Base-by-base conservation (phyloP, 805 yeast species). In the Hemisphaericaspora nanyangensis region DNA sequence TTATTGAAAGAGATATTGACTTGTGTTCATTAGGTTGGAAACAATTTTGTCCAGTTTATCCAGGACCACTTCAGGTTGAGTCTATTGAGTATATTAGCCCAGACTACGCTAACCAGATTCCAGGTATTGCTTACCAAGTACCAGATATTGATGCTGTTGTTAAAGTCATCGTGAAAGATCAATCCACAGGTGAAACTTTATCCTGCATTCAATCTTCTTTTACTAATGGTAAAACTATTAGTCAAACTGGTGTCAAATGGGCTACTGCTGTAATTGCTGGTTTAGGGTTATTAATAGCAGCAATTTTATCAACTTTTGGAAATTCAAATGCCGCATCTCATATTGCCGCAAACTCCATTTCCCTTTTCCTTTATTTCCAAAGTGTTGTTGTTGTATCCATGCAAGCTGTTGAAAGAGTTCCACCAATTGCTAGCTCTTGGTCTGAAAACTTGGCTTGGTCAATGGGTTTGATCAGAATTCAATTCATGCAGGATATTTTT, bases 391-490 rank as follows among this genome's bases (percentile, higher is more conserved):
- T 89, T 37, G 80, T 89, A 31, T 71, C 83, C 20, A 86, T 90
- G 96, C 77, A 82, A 58, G 83, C 84, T 45, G 96, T 88, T 34
- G 87, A 82, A 52, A 70, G 83, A 42, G 82, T 86, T 5, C 97
- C 97, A 7, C 96, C 96, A 13, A 87, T 90, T 53, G 96, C 95
- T 7, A 74, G 85, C 10, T 80, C 95, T 7, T 90, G 97, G 97
- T 70, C 89, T 6, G 95, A 86, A 60, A 89, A 90, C 55, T 70
- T 90, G 54, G 89, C 88, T 20, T 90, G 97, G 97, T 86, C 96
- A 1, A 85, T 90, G 85, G 97, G 97, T 2, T 70, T 90, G 43
- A 86, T 90, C 50, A 70, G 82, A 56, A 76, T 85, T 29, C 52
- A 55, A 2, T 90, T 89, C 57, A 85, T 90, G 95, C 96, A 90